These are phyloP conservation scores for Oryza meridionalis DNA, from an alignment of 176 grass and related monocot genomes.

Conservation along the genomic window DNA sequence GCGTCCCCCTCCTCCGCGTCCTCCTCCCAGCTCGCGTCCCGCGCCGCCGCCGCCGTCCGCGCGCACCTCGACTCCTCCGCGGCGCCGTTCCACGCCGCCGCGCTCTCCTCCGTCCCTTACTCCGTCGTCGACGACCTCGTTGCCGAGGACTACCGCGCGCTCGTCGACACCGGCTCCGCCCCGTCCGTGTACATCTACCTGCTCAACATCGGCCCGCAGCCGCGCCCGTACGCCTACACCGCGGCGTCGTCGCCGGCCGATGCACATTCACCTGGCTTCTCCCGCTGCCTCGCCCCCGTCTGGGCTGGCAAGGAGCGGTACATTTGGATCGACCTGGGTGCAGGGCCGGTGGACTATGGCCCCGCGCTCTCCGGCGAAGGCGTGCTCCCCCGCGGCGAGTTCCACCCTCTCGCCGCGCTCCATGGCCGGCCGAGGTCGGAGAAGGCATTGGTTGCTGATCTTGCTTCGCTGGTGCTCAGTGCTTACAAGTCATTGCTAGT, in stretches of 20 bases:
- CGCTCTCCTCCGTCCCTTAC: constrained; percentile 77
- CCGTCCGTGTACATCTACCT: constrained; percentile 88
- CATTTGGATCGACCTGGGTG: constrained; percentile 87
- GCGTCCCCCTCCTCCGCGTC: constrained; percentile 19
- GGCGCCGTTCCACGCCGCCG: constrained; percentile 63
- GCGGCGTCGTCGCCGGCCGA: constrained; percentile 43
- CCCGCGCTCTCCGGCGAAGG: constrained; percentile 89
- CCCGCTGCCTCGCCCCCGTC: constrained; percentile 74
- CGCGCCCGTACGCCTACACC: constrained; percentile 78
- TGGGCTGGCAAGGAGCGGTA: constrained; percentile 94
- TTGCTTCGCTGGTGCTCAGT: constrained; percentile 73
- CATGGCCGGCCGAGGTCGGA: constrained; percentile 86
- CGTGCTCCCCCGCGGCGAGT: constrained; percentile 89
- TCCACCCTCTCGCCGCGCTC: constrained; percentile 79
- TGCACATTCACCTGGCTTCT: constrained; percentile 58
- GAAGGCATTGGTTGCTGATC: constrained; percentile 62
- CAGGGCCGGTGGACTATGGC: constrained; percentile 85
- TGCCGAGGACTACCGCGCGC: constrained; percentile 57
- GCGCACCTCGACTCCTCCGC: constrained; percentile 52
- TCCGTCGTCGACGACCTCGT: constrained; percentile 65
- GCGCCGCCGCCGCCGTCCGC: constrained; percentile 38
- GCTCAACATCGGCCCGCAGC: constrained; percentile 68
- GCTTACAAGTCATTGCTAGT: constrained; percentile 76
- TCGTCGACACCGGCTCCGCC: constrained; percentile 43
- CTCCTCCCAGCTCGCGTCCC: constrained; percentile 33